Evolutionary conservation across 208 protist genomes (phyloP).

Genomic region (Wallacemonas sp.): DNA sequence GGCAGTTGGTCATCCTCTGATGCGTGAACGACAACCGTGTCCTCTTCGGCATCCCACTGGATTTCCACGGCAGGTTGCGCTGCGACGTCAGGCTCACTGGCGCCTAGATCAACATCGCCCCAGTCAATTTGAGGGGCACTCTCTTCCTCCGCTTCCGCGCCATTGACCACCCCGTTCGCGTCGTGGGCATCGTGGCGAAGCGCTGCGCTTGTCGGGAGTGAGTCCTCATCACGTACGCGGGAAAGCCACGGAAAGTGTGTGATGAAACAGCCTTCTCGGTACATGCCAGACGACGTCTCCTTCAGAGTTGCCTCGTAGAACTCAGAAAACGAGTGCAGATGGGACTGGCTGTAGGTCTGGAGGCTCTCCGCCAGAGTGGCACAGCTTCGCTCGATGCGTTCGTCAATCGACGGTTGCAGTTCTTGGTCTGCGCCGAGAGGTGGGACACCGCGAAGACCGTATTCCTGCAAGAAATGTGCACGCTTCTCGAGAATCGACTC

Average conservation of each 20-base stretch:
- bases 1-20: conserved; percentile 20
- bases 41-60: conserved; percentile 27
- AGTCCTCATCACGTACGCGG: conserved; percentile 20
- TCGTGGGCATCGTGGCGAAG: not conserved
- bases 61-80: conserved; percentile 16
- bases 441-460: conserved; percentile 22
- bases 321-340: conserved; percentile 26
- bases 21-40: conserved; percentile 12
- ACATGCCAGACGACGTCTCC: conserved; percentile 29
- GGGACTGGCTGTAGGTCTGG: conserved; percentile 18
- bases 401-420: conserved; percentile 32
- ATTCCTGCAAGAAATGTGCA: conserved; percentile 25
- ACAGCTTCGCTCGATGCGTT: conserved; percentile 27
- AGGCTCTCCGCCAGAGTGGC: conserved; percentile 23
- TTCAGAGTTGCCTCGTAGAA: conserved; percentile 33
- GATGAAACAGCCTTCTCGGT: conserved; percentile 29
- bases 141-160: conserved; percentile 3
- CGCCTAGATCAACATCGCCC: conserved; percentile 34
- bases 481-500: conserved; percentile 34
- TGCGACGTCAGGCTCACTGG: not conserved
- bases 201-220: not conserved
- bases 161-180: too few relatives aligned
- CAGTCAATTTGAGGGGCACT: conserved; percentile 57
- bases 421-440: conserved; percentile 8
- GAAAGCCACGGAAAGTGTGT: conserved; percentile 65